phyloP scores from a whole-genome alignment of 169 alveolate species.

The Eimeria brunetti region DNA sequence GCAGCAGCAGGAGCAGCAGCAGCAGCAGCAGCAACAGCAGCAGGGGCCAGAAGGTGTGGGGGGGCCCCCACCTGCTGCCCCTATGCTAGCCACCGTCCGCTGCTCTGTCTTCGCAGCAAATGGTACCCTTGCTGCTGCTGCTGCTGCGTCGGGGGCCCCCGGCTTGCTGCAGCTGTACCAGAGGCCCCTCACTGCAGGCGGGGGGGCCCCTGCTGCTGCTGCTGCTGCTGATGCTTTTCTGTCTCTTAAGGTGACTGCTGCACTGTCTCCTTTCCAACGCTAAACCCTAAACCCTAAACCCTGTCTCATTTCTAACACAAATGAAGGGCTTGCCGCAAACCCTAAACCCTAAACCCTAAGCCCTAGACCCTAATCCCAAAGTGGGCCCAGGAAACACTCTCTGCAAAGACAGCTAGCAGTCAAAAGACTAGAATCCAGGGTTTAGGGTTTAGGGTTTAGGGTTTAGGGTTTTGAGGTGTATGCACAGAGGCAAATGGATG shows the following conservation, averaged over 20 bases:
- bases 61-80: neutral
- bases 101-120: neutral
- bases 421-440: neutral
- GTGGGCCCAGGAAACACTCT: neutral
- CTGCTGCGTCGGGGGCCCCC: neutral
- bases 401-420: neutral
- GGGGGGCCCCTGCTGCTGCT: neutral
- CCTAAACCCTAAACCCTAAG: too few species aligned
- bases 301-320: too few species aligned
- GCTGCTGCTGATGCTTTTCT: conserved; percentile 11
- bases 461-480: conserved; percentile 26
- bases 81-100: conserved; percentile 12
- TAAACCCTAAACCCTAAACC: neutral
- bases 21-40: conserved; percentile 9
- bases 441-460: conserved; percentile 27
- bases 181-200: neutral
- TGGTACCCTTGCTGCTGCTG: conserved; percentile 50
- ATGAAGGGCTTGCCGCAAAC: too few species aligned
- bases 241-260: conserved; percentile 1
- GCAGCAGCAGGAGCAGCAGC: neutral
- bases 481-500: conserved; percentile 16
- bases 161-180: conserved; percentile 4
- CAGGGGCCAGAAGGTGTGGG: neutral
- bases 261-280: neutral
- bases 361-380: too few species aligned